A percentile compares a stretch with the other conserved stretches of the same genome.
These are phyloP conservation scores for Rozella allomycis DNA, from an alignment of 371 early-diverging fungal genomes.

Conservation along the genomic window DNA sequence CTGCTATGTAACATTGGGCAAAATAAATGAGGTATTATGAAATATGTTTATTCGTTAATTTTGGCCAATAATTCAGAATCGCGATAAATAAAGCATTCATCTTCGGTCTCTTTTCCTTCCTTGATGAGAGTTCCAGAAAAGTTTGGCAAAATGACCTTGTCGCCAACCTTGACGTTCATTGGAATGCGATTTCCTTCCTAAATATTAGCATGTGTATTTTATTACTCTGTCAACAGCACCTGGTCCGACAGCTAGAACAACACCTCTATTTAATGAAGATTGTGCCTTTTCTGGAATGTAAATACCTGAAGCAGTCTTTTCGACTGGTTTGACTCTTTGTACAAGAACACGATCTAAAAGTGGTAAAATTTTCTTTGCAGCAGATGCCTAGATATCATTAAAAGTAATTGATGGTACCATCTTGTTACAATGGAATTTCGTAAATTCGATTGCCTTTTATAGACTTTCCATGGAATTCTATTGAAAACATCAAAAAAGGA, in stretches of 20 bases:
- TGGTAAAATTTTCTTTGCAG: slow-evolving; percentile 51
- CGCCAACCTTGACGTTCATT: slow-evolving; percentile 61
- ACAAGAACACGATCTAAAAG: slow-evolving; percentile 91
- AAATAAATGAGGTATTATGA: too few relatives aligned
- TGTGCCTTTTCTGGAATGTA: slow-evolving; percentile 94
- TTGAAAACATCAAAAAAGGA: too few relatives aligned
- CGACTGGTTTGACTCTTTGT: slow-evolving; percentile 80
- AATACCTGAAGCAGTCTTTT: slow-evolving; percentile 88
- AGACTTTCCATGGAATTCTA: too few relatives aligned
- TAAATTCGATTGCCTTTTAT: too few relatives aligned
- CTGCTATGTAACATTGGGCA: too few relatives aligned
- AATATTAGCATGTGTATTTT: neutral
- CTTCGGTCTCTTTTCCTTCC: slow-evolving; percentile 50
- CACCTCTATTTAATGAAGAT: slow-evolving; percentile 75
- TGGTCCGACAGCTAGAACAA: slow-evolving; percentile 81
- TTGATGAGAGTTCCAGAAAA: slow-evolving; percentile 85
- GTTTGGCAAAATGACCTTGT: slow-evolving; percentile 78
- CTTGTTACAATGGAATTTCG: too few relatives aligned
- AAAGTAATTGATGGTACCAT: too few relatives aligned
- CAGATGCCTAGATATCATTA: slow-evolving; percentile 3
- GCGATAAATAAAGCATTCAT: slow-evolving; percentile 31
- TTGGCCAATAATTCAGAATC: neutral
- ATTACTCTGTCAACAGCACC: slow-evolving; percentile 50
- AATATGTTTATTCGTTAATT: neutral
- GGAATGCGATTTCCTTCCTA: slow-evolving; percentile 60